A percentile compares a stretch with the other conserved stretches of the same genome.
Conservation (phyloP, 2,329 filamentous ascomycete genomes). For the Beauveria brongniartii region DNA sequence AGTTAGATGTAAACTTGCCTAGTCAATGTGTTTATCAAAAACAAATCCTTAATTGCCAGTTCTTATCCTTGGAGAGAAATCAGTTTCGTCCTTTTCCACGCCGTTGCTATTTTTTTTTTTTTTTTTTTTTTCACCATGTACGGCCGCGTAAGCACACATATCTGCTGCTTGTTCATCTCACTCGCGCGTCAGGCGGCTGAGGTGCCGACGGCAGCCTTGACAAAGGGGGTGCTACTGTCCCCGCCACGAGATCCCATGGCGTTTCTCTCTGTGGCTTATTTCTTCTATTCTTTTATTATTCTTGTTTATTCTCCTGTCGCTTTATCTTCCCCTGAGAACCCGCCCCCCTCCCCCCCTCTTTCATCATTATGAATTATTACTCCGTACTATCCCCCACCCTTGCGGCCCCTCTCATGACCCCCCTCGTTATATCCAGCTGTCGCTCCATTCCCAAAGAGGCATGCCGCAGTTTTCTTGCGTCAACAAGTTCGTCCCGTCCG, state of each 20-base stretch:
- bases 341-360: neutral
- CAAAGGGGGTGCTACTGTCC: neutral
- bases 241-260: constrained; percentile 3
- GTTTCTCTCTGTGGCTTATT: neutral
- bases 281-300: too few species aligned
- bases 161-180: neutral
- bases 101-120: neutral
- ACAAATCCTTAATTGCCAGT: neutral
- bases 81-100: neutral
- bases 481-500: constrained; percentile 1
- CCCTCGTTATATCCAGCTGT: neutral
- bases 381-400: neutral
- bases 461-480: constrained; percentile 4
- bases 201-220: neutral
- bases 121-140: neutral
- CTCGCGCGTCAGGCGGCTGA: neutral
- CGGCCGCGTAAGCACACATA: neutral
- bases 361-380: neutral
- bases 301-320: neutral
- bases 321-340: neutral
- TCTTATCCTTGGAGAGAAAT: neutral
- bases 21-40: too few species aligned
- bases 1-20: too few species aligned
- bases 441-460: neutral
- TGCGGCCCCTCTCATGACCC: neutral